Evolutionary conservation across 768 basidiomycete species (phyloP).

Genomic region (Lactarius indigo): DNA sequence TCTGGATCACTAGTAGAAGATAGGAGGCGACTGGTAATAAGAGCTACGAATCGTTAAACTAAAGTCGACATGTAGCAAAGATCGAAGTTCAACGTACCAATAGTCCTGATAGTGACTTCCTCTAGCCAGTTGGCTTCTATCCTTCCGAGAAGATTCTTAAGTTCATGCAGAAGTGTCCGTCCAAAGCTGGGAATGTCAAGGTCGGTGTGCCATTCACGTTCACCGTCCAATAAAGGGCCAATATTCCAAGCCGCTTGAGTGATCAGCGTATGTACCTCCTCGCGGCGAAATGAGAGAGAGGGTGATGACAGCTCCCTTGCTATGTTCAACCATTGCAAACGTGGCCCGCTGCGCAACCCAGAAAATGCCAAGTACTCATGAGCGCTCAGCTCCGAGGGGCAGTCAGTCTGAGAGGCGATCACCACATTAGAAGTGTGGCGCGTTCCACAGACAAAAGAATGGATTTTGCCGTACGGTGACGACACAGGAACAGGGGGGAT

Average conservation of each 20-base stretch:
- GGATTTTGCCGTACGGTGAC: neutral
- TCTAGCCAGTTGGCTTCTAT: slow-evolving; percentile 41
- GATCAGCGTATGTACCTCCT: slow-evolving; percentile 42
- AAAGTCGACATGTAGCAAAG: no score
- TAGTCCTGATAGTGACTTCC: no score
- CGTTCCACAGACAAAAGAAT: neutral
- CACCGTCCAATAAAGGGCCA: slow-evolving; percentile 29
- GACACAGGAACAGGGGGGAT: neutral
- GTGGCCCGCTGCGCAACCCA: slow-evolving; percentile 42
- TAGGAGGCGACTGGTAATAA: no score
- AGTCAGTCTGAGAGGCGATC: slow-evolving; percentile 39
- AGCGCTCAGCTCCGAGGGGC: slow-evolving; percentile 38
- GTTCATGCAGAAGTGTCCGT: slow-evolving; percentile 34
- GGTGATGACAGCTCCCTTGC: slow-evolving; percentile 36
- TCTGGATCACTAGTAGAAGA: no score
- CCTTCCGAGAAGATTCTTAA: slow-evolving; percentile 34
- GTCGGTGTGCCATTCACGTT: slow-evolving; percentile 40
- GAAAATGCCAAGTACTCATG: slow-evolving; percentile 47
- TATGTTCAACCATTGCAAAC: slow-evolving; percentile 38
- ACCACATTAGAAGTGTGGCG: slow-evolving; percentile 38
- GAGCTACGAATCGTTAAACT: no score
- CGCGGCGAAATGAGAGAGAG: slow-evolving; percentile 36
- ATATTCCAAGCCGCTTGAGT: slow-evolving; percentile 44
- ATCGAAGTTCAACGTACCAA: no score
- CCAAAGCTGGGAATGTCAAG: slow-evolving; percentile 35